Conservation (phyloP, 768 basidiomycete genomes). For the Chalciporus piperatus region DNA sequence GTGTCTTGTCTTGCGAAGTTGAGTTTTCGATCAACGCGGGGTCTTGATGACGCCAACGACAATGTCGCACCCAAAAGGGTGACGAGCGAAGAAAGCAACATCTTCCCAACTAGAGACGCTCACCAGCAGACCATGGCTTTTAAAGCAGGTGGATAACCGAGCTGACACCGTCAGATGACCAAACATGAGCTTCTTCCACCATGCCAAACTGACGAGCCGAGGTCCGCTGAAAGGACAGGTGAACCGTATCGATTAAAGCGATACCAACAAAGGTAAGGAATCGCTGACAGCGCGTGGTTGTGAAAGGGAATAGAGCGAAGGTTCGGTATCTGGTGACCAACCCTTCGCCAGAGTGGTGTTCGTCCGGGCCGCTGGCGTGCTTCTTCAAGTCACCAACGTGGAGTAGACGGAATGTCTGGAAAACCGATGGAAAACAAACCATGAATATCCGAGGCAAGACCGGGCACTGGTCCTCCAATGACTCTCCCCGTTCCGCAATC, state of each 20-base stretch:
- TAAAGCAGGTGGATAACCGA: neutral
- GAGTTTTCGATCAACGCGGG: constrained; percentile 9
- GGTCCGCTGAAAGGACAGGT: neutral
- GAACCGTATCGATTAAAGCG: neutral
- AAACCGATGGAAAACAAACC: no score
- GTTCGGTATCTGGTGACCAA: neutral
- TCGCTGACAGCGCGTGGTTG: neutral
- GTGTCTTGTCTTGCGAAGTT: constrained; percentile 13
- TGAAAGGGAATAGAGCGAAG: neutral
- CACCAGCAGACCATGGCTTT: neutral
- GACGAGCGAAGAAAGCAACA: constrained; percentile 10
- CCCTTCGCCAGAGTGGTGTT: neutral
- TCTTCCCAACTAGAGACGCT: neutral
- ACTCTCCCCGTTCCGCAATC: no score
- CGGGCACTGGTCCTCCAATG: no score
- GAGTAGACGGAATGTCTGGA: no score
- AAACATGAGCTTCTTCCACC: neutral
- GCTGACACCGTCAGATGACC: neutral
- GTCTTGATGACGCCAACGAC: constrained; percentile 10
- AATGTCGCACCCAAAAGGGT: constrained; percentile 11
- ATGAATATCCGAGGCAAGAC: no score
- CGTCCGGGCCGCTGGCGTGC: neutral
- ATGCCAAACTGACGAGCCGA: neutral
- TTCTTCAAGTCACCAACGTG: no score
- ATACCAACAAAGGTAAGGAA: neutral